Base-by-base conservation (phyloP, 257 asterid species). In the Penstemon davidsonii region DNA sequence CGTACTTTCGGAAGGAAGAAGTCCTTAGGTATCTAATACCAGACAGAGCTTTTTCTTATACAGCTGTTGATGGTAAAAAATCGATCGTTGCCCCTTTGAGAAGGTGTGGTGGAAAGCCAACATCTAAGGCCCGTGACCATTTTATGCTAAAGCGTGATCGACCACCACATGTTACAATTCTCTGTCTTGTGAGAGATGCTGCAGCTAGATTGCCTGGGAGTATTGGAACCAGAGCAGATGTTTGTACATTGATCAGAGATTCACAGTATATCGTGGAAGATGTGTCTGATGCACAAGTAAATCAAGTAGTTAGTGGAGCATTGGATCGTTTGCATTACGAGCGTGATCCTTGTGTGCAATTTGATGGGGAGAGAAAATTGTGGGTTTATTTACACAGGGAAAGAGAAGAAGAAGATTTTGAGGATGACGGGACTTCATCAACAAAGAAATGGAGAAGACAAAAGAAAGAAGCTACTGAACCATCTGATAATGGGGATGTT, bases 31-130 rank as follows among this genome's bases (percentile, higher is more conserved):
- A 94, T 81, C 83, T 89, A 59, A 94, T 94, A 75, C 99, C 99
- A 18, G 99, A 94, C 80, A 82, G 99, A 81, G 95, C 98, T 8
- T 94, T 91, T 74, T 64, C 88, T 8, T 94, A 94, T 69, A 94
- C 96, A 50, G 95, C 98, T 58, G 83, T 82, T 68, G 99, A 94
- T 74, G 99, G 99, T 77, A 94, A 86, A 71, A 94, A 86, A 77
- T 87, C 99, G 33, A 94, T 91, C 37, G 98, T 94, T 62, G 99
- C 99, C 42, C 99, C 99, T 33, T 77, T 94, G 79, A 89, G 99
- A 82, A 94, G 99, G 82, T 86, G 99, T 58, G 98, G 98, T 45
- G 99, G 99, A 68, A 94, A 94, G 87, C 99, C 99, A 67, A 94
- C 99, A 61, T 89, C 99, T 11, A 94, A 94, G 82, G 98, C 99